phyloP scores from a whole-genome alignment of 768 basidiomycete species.

The Strobilomyces dryophilus region DNA sequence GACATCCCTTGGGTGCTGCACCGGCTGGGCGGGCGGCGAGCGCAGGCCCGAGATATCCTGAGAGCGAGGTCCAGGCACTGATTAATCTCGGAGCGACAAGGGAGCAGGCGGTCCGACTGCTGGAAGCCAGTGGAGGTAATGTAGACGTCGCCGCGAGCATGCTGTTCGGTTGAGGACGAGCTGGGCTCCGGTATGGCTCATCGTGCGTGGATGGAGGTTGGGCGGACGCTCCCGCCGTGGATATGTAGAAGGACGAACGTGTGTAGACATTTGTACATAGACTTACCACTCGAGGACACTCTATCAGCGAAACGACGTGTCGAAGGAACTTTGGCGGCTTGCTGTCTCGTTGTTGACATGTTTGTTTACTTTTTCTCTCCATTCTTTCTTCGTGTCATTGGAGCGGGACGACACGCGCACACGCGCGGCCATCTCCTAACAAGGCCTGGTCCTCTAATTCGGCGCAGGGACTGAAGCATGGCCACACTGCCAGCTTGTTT shows the following conservation, averaged over 20 bases:
- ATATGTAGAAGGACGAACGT: constrained; percentile 1
- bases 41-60: constrained; percentile 55
- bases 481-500: no score
- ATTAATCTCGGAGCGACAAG: constrained; percentile 75
- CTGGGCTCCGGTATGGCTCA: not conserved
- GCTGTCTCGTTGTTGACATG: not conserved
- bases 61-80: constrained; percentile 57
- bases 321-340: no score
- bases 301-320: not conserved
- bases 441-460: no score
- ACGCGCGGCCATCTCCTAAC: no score
- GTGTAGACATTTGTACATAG: constrained; percentile 4
- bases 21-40: constrained; percentile 29
- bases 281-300: not conserved
- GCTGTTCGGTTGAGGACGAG: constrained; percentile 55
- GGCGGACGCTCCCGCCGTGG: not conserved
- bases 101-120: constrained; percentile 69
- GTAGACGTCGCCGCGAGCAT: constrained; percentile 85
- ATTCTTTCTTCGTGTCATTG: no score
- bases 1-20: constrained; percentile 52
- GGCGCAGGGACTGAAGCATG: no score
- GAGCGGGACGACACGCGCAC: no score
- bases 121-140: constrained; percentile 82
- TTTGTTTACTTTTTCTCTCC: no score
- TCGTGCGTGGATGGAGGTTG: not conserved